Conservation (phyloP, 116 monocot genomes). For the Zostera marina region DNA sequence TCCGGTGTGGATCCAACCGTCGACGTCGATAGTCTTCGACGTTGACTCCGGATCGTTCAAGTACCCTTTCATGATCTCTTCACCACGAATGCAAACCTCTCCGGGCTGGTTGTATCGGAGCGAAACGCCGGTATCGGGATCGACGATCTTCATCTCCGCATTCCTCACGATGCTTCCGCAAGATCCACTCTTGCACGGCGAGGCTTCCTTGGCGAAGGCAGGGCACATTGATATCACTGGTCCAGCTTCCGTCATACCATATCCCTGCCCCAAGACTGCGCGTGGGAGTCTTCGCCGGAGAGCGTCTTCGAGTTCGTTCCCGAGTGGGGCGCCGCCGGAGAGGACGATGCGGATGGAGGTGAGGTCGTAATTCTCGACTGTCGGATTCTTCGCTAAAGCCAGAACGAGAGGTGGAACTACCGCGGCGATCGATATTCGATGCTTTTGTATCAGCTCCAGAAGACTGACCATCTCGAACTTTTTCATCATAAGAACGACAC, state of each 20-base stretch:
- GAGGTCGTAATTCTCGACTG: conserved; percentile 31
- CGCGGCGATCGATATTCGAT: conserved; percentile 33
- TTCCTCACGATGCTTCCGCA: conserved; percentile 79
- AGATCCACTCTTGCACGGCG: conserved; percentile 39
- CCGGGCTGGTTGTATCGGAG: conserved; percentile 46
- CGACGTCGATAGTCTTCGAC: conserved; percentile 42
- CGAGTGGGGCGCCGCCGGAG: conserved; percentile 73
- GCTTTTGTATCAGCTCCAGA: conserved; percentile 40
- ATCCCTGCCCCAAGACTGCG: conserved; percentile 75
- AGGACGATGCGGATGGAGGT: conserved; percentile 38
- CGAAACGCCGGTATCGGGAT: conserved; percentile 61
- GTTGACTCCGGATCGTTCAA: conserved; percentile 62
- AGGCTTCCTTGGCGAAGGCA: conserved; percentile 54
- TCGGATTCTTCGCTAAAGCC: conserved; percentile 34
- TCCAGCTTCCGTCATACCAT: conserved; percentile 89
- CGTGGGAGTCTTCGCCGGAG: conserved; percentile 42
- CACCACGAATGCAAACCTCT: conserved; percentile 81
- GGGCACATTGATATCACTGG: conserved; percentile 85
- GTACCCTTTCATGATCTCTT: conserved; percentile 82
- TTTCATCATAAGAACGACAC: conserved; percentile 42
- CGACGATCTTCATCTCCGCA: conserved; percentile 64
- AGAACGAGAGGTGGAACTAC: conserved; percentile 64
- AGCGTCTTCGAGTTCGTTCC: conserved; percentile 50
- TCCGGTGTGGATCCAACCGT: conserved; percentile 86
- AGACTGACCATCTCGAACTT: conserved; percentile 39